Conservation (phyloP, 2,329 filamentous ascomycete genomes). For the Dothistroma pini region DNA sequence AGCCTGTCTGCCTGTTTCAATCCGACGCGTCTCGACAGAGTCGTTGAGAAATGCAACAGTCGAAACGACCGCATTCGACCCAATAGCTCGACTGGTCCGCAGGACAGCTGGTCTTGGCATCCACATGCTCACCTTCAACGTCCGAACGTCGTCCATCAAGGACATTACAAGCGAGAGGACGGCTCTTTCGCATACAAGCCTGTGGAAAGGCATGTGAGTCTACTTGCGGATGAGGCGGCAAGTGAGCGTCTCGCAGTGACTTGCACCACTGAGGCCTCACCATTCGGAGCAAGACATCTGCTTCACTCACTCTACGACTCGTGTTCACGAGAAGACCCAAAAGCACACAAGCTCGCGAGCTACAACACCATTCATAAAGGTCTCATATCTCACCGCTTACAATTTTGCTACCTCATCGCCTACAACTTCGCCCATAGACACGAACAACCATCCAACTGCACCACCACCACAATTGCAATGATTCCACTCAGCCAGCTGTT, state of each 20-base stretch:
- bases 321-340: neutral
- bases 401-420: neutral
- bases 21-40: no score
- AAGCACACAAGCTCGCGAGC: slow-evolving; percentile 2
- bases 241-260: neutral
- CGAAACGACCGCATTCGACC: no score
- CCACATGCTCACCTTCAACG: no score
- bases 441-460: neutral
- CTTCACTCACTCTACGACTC: neutral
- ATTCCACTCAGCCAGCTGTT: neutral
- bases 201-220: neutral
- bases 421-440: neutral
- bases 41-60: no score
- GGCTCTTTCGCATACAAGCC: neutral
- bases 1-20: no score
- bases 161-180: no score
- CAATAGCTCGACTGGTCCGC: no score
- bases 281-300: neutral
- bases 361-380: neutral
- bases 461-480: neutral
- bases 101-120: no score
- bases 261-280: neutral
- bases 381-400: neutral
- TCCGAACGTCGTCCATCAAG: no score
- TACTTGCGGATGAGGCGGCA: neutral